Percentiles rank a stretch among this genome's conserved stretches.
Evolutionary conservation across 768 basidiomycete genomes (phyloP).

Genomic region (Tulasnella sp.): DNA sequence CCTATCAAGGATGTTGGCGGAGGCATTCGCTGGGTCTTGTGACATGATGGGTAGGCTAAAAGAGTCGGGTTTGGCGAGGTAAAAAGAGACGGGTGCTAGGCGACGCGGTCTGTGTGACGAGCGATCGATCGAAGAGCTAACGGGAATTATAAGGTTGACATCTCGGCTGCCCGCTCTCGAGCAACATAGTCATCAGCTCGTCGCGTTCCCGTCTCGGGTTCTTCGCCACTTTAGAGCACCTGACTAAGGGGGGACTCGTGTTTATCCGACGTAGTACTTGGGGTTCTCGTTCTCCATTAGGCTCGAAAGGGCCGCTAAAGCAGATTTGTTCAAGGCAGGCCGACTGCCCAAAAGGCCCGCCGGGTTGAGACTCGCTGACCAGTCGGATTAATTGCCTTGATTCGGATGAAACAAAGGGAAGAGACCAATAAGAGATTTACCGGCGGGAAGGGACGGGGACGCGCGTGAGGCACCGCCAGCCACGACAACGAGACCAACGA

Average conservation of each 20-base stretch:
- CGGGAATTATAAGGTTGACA: not conserved
- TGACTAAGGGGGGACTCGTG: not conserved
- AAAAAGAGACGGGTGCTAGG: not conserved
- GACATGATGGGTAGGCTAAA: not conserved
- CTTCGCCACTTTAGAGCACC: not conserved
- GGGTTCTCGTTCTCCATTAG: not conserved
- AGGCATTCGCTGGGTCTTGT: not conserved
- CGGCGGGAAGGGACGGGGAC: slow-evolving; percentile 3
- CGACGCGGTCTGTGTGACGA: not conserved
- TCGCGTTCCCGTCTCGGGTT: not conserved
- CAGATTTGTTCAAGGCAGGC: not conserved
- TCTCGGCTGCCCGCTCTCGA: not conserved
- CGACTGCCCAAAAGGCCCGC: not conserved
- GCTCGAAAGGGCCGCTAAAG: slow-evolving; percentile 3
- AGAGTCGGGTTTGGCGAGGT: not conserved
- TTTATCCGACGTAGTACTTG: not conserved
- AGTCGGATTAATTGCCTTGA: not conserved
- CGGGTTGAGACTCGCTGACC: not conserved
- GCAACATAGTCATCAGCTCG: not conserved
- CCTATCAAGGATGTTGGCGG: not conserved
- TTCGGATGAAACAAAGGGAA: not conserved
- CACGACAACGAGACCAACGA: not conserved
- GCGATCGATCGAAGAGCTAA: not conserved
- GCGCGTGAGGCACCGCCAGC: not conserved
- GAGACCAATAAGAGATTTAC: slow-evolving; percentile 4